Evolutionary conservation across 2,329 filamentous ascomycete genomes (phyloP), one percentile per base, ranked within the genome.

Genomic region (Verticillium isaacii): DNA sequence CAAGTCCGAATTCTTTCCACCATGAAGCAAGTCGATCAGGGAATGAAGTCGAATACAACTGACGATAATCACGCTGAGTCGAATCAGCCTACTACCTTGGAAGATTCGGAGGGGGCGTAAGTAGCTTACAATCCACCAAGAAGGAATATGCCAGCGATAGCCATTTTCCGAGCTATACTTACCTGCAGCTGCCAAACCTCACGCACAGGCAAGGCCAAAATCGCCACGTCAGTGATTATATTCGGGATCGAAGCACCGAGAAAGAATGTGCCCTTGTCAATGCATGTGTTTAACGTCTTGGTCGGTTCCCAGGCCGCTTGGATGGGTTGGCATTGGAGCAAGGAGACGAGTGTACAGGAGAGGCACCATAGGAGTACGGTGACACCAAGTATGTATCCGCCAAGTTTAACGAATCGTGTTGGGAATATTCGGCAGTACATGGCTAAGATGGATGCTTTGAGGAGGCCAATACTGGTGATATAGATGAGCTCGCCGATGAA

Each of bases 221-320:
- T 77, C 54, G 70, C 68, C 1, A 75, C 60, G 61, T 78, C 75
- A 8, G 72, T 75, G n/a, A 74, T 52, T 57, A 78, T 75, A 58
- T 77, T 78, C 4, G 77, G 77, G 0, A 80, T 71, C 5, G 73
- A 74, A 66, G 80, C 80, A n/a, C 74, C 76, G 57, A 81, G 74
- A 58, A 80, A 78, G 3, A 70, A 73, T 2, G 63, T 70, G 65
- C 73, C 74, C 5, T 75, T 68, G 61, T 78, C 66, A 66, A 80
- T 77, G 63, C 78, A 81, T 2, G 62, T 67, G 1, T 77, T 76
- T 1, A 68, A 66, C 5, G 74, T 61, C n/a, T 61, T 70, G 0
- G 69, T 69, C 29, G 72, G 61, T 72, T 74, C 34, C 34, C 34
- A 80, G 1, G 73, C 69, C 57, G 71, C 75, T 2, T 65, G 36